Conservation (phyloP, 2,329 filamentous ascomycete genomes). For the Phoma sp. region DNA sequence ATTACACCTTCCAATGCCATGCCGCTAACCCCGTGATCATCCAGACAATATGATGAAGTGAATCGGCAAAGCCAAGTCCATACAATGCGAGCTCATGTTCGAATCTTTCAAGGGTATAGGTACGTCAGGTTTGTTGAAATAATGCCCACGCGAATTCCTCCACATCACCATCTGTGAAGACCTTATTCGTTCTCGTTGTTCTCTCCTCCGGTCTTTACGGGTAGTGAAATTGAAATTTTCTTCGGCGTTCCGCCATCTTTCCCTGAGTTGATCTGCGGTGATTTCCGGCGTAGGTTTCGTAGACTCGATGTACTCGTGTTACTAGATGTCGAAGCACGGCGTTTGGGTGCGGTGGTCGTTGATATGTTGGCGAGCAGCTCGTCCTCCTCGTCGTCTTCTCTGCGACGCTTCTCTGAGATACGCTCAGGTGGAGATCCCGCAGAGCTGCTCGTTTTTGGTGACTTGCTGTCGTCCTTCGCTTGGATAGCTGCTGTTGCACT, state of each 20-base stretch:
- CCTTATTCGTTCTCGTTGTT: conserved; percentile 38
- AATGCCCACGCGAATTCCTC: conserved; percentile 4
- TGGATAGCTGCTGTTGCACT: conserved; percentile 32
- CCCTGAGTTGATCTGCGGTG: conserved; percentile 49
- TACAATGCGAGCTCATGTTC: conserved; percentile 37
- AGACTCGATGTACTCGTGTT: conserved; percentile 42
- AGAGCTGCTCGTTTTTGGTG: conserved; percentile 29
- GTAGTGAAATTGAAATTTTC: conserved; percentile 50
- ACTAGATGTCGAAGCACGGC: conserved; percentile 50
- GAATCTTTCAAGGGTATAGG: conserved; percentile 44
- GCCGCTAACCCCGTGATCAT: conserved; percentile 27
- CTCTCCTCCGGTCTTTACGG: conserved; percentile 47
- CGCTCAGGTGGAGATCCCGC: conserved; percentile 66
- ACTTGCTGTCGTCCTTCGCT: conserved; percentile 30
- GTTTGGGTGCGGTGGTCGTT: conserved; percentile 50
- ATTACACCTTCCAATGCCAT: conserved; percentile 36
- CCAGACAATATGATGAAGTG: conserved; percentile 24
- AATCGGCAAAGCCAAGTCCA: conserved; percentile 34
- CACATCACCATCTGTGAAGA: neutral
- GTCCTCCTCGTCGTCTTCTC: conserved; percentile 93
- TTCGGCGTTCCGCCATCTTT: conserved; percentile 52
- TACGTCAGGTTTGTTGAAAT: conserved; percentile 24
- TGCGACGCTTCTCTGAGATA: conserved; percentile 84
- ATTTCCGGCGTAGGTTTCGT: conserved; percentile 51
- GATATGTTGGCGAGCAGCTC: conserved; percentile 81